Conservation (phyloP, 139 green algal genomes). For the Chlorella sp. region DNA sequence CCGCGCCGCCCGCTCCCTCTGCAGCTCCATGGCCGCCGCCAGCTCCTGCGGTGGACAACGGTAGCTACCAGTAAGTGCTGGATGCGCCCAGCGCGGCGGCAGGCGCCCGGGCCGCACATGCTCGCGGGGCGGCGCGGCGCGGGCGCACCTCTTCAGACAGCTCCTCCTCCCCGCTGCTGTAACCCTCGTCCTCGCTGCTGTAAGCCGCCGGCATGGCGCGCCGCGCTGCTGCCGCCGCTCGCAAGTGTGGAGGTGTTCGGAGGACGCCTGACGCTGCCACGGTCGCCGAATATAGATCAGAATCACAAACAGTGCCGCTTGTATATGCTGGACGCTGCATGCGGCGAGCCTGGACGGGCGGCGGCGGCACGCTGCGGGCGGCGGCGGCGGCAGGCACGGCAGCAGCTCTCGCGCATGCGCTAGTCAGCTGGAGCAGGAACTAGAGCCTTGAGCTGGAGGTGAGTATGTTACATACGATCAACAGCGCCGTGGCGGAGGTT, state of each 20-base stretch:
- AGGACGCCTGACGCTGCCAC: too few species aligned
- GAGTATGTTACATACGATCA: too few species aligned
- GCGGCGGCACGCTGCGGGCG: too few species aligned
- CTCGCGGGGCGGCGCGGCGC: not conserved
- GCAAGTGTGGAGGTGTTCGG: not conserved
- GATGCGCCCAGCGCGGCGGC: not conserved
- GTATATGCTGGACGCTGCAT: too few species aligned
- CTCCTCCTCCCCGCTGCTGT: slow-evolving; percentile 34
- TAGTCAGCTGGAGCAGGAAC: too few species aligned
- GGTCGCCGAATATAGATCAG: too few species aligned
- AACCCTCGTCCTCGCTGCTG: slow-evolving; percentile 39
- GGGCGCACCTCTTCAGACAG: slow-evolving; percentile 48
- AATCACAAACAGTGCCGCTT: too few species aligned
- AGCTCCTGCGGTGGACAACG: slow-evolving; percentile 18
- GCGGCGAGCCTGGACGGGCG: too few species aligned
- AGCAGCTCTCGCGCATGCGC: too few species aligned
- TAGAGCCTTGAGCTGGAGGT: too few species aligned
- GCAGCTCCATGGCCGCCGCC: slow-evolving; percentile 15
- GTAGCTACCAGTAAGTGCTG: not conserved
- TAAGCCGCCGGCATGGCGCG: slow-evolving; percentile 4
- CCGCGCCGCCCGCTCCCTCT: not conserved
- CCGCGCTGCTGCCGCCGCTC: not conserved
- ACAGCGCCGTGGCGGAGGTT: too few species aligned
- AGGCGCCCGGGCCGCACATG: not conserved
- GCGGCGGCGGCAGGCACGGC: not conserved